Percentiles rank a stretch among this genome's conserved stretches.
Conservation (phyloP, 169 alveolate genomes). For the Perkinsus marinus region DNA sequence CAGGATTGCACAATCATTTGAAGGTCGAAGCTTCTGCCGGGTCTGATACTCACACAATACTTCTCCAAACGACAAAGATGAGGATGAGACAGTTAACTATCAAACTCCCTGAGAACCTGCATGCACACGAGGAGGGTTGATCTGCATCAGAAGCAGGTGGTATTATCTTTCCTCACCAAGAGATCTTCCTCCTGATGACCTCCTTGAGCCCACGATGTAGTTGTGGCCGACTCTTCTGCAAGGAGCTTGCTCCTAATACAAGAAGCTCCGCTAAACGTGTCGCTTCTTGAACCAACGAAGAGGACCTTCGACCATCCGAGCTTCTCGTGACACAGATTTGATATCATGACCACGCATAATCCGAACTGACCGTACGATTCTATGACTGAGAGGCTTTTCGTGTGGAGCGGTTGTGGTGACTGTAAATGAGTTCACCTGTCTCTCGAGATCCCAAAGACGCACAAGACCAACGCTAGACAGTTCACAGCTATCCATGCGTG, state of each 20-base stretch:
- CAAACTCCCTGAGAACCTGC: background rate
- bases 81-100: background rate
- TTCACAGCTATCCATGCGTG: background rate
- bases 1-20: no score
- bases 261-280: background rate
- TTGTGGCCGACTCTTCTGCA: background rate
- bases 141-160: no score
- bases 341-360: background rate
- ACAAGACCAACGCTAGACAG: background rate
- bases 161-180: background rate
- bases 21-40: no score
- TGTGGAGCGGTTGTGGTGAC: background rate
- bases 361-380: background rate
- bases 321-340: background rate
- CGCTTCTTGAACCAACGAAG: background rate
- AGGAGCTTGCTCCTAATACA: background rate
- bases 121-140: background rate
- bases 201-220: background rate
- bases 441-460: background rate
- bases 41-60: background rate
- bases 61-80: background rate
- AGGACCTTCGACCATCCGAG: background rate
- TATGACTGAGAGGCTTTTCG: background rate
- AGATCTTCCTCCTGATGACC: background rate
- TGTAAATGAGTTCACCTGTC: background rate